Conservation (phyloP, 2,329 filamentous ascomycete genomes). For the Dothiorella sarmentorum region DNA sequence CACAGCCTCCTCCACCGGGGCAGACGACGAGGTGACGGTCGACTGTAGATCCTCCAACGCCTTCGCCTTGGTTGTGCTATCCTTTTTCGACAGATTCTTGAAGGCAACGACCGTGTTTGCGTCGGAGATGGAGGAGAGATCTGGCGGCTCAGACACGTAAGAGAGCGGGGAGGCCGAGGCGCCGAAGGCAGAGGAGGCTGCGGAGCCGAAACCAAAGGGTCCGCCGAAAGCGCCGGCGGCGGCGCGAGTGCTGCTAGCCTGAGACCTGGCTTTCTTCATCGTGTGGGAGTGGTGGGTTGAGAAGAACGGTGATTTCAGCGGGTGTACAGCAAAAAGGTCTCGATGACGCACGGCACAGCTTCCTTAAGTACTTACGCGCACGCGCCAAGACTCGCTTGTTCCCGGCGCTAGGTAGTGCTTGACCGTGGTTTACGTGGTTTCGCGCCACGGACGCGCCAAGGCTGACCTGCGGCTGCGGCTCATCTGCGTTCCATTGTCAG, state of each 20-base stretch:
- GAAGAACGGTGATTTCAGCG: no score
- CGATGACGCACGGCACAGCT: slow-evolving; percentile 1
- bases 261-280: slow-evolving; percentile 62
- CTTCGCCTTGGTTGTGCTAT: slow-evolving; percentile 86
- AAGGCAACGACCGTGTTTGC: slow-evolving; percentile 83
- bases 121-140: slow-evolving; percentile 73
- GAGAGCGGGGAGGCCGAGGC: slow-evolving; percentile 64
- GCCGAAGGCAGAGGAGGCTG: slow-evolving; percentile 40
- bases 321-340: slow-evolving; percentile 15
- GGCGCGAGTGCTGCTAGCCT: slow-evolving; percentile 62
- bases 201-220: slow-evolving; percentile 41
- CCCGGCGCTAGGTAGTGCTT: slow-evolving; percentile 10
- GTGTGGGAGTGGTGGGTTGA: slow-evolving; percentile 22
- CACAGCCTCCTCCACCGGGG: slow-evolving; percentile 73
- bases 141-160: slow-evolving; percentile 81
- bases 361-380: neutral
- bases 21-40: slow-evolving; percentile 57
- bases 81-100: slow-evolving; percentile 90
- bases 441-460: no score
- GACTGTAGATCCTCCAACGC: slow-evolving; percentile 79
- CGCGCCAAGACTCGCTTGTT: slow-evolving; percentile 7
- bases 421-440: no score
- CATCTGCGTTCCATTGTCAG: slow-evolving; percentile 16
- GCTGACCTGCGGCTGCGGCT: slow-evolving; percentile 3
- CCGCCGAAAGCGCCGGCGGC: slow-evolving; percentile 42